Evolutionary conservation across 2,329 filamentous ascomycete species (phyloP).

Genomic region (Aureobasidium sp.): DNA sequence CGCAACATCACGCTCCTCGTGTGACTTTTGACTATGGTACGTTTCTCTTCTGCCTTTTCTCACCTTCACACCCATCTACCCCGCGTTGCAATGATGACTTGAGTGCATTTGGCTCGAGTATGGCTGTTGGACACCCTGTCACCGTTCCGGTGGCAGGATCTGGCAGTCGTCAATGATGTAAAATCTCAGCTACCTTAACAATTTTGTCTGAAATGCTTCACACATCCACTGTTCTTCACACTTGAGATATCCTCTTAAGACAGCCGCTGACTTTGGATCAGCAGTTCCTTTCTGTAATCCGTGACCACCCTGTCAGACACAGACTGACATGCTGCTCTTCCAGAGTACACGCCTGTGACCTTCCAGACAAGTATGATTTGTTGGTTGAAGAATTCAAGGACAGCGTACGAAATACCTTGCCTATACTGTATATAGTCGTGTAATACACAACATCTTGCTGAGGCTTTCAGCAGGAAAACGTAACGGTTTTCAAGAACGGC

Average conservation of each 20-base stretch:
- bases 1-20: constrained; percentile 14
- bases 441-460: constrained; percentile 26
- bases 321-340: constrained; percentile 10
- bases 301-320: constrained; percentile 1
- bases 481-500: constrained; percentile 88
- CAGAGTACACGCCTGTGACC: constrained; percentile 93
- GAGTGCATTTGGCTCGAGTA: constrained; percentile 99
- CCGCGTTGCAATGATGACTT: constrained; percentile 77
- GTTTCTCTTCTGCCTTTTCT: constrained; percentile 16
- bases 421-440: constrained; percentile 27
- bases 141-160: constrained; percentile 61
- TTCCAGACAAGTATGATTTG: constrained; percentile 76
- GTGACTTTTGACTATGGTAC: constrained; percentile 26
- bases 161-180: constrained; percentile 86
- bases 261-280: constrained; percentile 14
- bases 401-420: constrained; percentile 58
- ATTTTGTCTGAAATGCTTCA: constrained; percentile 65
- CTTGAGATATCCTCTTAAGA: not conserved
- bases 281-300: not conserved
- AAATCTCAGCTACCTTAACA: constrained; percentile 97
- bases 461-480: constrained; percentile 54
- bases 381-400: constrained; percentile 73
- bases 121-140: constrained; percentile 55
- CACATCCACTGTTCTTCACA: constrained; percentile 9
- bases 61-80: constrained; percentile 11